These are phyloP conservation scores for Orbilia brochopaga DNA, from an alignment of 2,329 filamentous ascomycete genomes.

Conservation along the genomic window DNA sequence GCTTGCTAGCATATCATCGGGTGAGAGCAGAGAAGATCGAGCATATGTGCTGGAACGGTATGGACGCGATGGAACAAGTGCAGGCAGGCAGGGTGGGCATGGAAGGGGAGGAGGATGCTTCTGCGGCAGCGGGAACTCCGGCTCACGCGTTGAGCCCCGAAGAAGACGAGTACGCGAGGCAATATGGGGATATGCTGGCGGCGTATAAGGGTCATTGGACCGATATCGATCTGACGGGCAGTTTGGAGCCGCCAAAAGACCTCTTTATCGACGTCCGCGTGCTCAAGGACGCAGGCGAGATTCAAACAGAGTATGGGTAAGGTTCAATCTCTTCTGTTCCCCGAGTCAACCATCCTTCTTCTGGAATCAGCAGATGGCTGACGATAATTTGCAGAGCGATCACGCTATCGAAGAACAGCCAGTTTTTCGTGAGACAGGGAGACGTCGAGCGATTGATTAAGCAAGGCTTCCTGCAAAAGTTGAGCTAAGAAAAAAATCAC, in stretches of 20 bases:
- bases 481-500: constrained; percentile 65
- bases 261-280: constrained; percentile 97
- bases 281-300: constrained; percentile 94
- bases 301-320: constrained; percentile 98
- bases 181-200: constrained; percentile 90
- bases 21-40: constrained; percentile 90
- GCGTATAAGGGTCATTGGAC: constrained; percentile 99
- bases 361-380: constrained; percentile 49
- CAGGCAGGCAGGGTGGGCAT: constrained; percentile 60
- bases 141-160: constrained; percentile 86
- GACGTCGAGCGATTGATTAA: constrained; percentile 94
- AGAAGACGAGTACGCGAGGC: constrained; percentile 92
- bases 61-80: constrained; percentile 74
- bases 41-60: constrained; percentile 88
- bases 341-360: background rate
- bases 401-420: constrained; percentile 95
- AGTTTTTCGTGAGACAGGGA: constrained; percentile 94
- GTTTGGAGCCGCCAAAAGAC: constrained; percentile 89
- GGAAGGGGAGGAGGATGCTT: constrained; percentile 63
- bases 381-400: constrained; percentile 70
- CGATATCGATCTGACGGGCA: constrained; percentile 93
- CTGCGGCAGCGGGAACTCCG: constrained; percentile 61
- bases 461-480: constrained; percentile 90
- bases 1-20: constrained; percentile 89
- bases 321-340: background rate